Evolutionary conservation across 2,329 filamentous ascomycete species (phyloP), one percentile per base, ranked within the genome.

Genomic region (Hirsutella thompsonii): DNA sequence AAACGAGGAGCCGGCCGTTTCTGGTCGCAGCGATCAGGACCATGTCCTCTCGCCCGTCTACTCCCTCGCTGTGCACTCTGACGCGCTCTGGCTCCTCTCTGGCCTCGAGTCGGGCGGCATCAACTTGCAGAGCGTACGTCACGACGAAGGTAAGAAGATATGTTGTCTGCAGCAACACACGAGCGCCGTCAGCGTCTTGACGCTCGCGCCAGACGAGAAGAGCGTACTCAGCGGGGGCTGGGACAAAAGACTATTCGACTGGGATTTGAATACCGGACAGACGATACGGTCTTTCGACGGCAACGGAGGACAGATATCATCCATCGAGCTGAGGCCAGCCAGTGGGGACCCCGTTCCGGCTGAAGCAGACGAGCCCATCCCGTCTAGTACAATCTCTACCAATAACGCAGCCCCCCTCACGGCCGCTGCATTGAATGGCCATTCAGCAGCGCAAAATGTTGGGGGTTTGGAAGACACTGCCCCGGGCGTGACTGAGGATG

Each of bases 171-270:
- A 82, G 46, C 78, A 83, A 49, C 92, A 98, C 57, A 87, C 80
- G 2, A 94, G 89, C 37, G 90, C 92, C 1, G 92, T 98, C 16
- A 94, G 88, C 18, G 86, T 93, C 5, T 63, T 98, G 44, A 81
- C 76, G 9, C 66, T 98, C 11, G 78, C 85, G 1, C 77, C 83
- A 5, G 89, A 96, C 50, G 92, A 98, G 64, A 81, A 74, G 53
- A 89, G 82, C 32, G 76, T 96, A 4, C 62, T 98, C 8, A 95
- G 88, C 28, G 92, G 92, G 3, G 90, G 88, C 57, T 98, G 92
- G 92, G 92, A 98, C 60, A 96, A 94, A 63, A 83, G 76, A 16
- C 81, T 96, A 1, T 75, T 88, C 40, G 89, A 96, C 56, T 98
- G 92, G 92, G 92, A 96, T 58, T 61, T 98, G 20, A 87, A 96